Percentiles rank a stretch among this genome's conserved stretches.
Conservation (phyloP, 768 basidiomycete genomes). For the Naganishia onofrii region DNA sequence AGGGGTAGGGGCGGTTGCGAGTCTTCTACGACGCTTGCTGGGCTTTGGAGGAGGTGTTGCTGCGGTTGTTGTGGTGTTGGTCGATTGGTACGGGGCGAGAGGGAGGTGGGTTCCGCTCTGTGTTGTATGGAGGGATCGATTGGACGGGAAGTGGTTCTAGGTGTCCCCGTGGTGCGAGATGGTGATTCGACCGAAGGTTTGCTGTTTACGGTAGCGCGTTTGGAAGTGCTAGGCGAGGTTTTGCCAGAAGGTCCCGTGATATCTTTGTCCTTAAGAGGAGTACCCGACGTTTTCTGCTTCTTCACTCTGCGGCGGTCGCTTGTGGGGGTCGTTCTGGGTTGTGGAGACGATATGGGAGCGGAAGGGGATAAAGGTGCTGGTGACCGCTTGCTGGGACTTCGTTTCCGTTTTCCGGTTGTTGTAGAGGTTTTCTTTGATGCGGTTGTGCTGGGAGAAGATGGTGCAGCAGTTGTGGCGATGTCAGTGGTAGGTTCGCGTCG, state of each 20-base stretch:
- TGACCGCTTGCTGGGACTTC: not conserved
- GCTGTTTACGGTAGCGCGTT: too few species aligned
- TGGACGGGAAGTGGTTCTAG: not conserved
- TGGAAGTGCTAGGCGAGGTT: too few species aligned
- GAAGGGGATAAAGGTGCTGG: not conserved
- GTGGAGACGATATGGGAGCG: too few species aligned
- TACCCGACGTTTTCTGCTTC: not conserved
- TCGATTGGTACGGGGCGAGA: too few species aligned
- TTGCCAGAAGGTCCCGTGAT: too few species aligned
- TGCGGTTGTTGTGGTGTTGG: too few species aligned
- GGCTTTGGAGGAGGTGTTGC: too few species aligned
- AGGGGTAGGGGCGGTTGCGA: not conserved
- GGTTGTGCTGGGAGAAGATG: not conserved
- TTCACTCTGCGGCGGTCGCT: not conserved
- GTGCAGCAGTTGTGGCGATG: not conserved
- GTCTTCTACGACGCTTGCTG: not conserved
- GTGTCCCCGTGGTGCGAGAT: not conserved
- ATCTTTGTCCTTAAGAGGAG: too few species aligned
- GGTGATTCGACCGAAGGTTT: too few species aligned
- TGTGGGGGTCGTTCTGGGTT: too few species aligned
- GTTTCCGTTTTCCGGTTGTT: not conserved
- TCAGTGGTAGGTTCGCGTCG: not conserved
- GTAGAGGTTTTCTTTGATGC: not conserved
- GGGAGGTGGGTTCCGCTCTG: too few species aligned
- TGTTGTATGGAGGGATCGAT: not conserved